Conservation (phyloP, 805 yeast species). For the Ogataea populi-albae region DNA sequence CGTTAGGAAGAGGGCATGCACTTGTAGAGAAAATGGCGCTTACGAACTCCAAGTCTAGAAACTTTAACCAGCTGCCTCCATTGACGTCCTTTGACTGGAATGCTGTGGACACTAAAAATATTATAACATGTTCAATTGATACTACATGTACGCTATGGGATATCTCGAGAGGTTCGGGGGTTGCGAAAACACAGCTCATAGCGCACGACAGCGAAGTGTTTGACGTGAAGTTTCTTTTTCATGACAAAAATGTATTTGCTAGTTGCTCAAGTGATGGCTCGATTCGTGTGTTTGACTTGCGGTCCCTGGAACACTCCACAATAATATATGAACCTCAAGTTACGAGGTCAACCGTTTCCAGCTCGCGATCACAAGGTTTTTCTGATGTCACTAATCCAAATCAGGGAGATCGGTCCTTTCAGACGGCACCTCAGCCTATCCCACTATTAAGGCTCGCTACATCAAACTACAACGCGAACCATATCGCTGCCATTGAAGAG, state of each 20-base stretch:
- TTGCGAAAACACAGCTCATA: conserved; percentile 87
- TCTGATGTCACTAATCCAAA: background rate
- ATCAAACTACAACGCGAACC: conserved; percentile 75
- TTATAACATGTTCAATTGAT: conserved; percentile 86
- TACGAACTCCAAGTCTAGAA: conserved; percentile 41
- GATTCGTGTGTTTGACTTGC: conserved; percentile 84
- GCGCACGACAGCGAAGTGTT: conserved; percentile 96
- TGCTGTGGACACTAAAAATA: conserved; percentile 57
- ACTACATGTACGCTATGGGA: conserved; percentile 99
- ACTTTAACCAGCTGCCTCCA: conserved; percentile 69
- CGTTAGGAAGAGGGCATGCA: conserved; percentile 8
- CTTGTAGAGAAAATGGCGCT: conserved; percentile 41
- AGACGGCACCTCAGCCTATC: conserved; percentile 31
- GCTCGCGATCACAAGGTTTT: background rate
- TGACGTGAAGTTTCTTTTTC: conserved; percentile 82
- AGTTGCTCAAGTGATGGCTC: conserved; percentile 96
- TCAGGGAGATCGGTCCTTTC: conserved; percentile 1
- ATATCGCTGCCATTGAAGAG: conserved; percentile 78
- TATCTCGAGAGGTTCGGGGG: conserved; percentile 52
- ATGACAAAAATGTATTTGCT: conserved; percentile 75
- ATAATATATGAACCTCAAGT: conserved; percentile 81
- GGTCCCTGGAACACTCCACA: conserved; percentile 89
- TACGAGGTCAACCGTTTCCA: conserved; percentile 9
- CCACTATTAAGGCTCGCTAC: conserved; percentile 78
- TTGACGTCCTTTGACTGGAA: conserved; percentile 96